These are phyloP conservation scores for Phalaenopsis hybrid DNA, from an alignment of 116 monocot genomes.

Conservation along the genomic window DNA sequence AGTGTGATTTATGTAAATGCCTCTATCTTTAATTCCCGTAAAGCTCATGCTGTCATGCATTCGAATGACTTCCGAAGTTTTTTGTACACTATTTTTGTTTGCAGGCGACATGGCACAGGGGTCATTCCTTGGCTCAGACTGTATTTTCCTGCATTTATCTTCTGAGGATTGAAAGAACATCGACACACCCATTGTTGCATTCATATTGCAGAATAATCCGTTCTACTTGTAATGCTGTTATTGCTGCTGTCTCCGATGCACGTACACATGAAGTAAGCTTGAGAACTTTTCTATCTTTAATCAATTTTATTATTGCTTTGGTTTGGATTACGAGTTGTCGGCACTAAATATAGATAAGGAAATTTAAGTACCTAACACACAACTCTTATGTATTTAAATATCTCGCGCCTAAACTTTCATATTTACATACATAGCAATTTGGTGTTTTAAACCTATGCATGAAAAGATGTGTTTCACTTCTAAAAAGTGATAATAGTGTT, in stretches of 20 bases:
- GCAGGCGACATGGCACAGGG: slow-evolving; percentile 99
- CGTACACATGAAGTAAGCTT: slow-evolving; percentile 86
- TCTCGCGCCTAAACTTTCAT: too few species aligned
- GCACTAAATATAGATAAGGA: neutral
- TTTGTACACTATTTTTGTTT: slow-evolving; percentile 17
- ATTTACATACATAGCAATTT: too few species aligned
- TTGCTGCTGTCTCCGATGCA: slow-evolving; percentile 78
- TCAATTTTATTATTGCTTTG: neutral
- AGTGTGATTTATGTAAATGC: too few species aligned
- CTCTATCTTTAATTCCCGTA: neutral
- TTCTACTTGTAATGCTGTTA: slow-evolving; percentile 69
- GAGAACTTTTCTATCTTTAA: neutral
- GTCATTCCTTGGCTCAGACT: slow-evolving; percentile 86
- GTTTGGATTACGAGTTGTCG: neutral
- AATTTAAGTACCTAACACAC: too few species aligned
- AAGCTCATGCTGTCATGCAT: neutral
- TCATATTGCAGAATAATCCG: slow-evolving; percentile 81
- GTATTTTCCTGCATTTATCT: slow-evolving; percentile 99
- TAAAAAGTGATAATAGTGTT: too few species aligned
- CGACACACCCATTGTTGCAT: slow-evolving; percentile 86
- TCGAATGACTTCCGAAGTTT: neutral
- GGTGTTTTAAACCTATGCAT: too few species aligned
- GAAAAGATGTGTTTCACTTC: too few species aligned
- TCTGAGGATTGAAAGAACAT: slow-evolving; percentile 79
- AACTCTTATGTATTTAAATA: too few species aligned